Percentiles rank a stretch among this genome's conserved stretches.
phyloP scores from a whole-genome alignment of 1,139 yeast species.

The Kodamaea ohmeri region DNA sequence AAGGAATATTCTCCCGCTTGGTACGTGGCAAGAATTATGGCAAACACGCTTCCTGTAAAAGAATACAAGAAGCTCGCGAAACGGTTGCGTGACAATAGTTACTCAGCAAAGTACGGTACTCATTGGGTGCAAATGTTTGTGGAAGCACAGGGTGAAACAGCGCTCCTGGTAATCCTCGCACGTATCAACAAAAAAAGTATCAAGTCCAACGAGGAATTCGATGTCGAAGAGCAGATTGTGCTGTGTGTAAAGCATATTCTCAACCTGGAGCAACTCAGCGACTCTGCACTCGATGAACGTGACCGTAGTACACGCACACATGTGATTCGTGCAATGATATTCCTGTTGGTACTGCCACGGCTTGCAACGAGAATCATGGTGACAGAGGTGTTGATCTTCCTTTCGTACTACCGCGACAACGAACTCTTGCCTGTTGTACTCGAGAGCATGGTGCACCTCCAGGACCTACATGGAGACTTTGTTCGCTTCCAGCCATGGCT shows the following conservation, averaged over 20 bases:
- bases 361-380: constrained; percentile 41
- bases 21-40: constrained; percentile 40
- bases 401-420: constrained; percentile 28
- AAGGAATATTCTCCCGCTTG: constrained; percentile 45
- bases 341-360: constrained; percentile 41
- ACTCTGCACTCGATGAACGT: constrained; percentile 13
- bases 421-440: constrained; percentile 28
- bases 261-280: constrained; percentile 21
- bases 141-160: constrained; percentile 45
- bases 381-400: constrained; percentile 42
- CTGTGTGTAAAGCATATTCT: constrained; percentile 38
- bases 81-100: constrained; percentile 25
- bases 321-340: constrained; percentile 36
- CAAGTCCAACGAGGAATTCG: constrained; percentile 46
- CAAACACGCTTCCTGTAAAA: constrained; percentile 31
- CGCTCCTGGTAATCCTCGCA: constrained; percentile 39
- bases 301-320: constrained; percentile 27
- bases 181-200: constrained; percentile 43
- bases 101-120: constrained; percentile 18
- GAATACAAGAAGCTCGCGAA: constrained; percentile 39
- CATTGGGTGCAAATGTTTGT: constrained; percentile 35
- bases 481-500: constrained; percentile 45
- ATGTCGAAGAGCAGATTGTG: constrained; percentile 39
- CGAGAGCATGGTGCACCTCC: constrained; percentile 35
- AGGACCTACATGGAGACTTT: constrained; percentile 36